A percentile compares a stretch with the other conserved stretches of the same genome.
Evolutionary conservation across 2,329 filamentous ascomycete genomes (phyloP).

Genomic region (Pyricularia sp.): DNA sequence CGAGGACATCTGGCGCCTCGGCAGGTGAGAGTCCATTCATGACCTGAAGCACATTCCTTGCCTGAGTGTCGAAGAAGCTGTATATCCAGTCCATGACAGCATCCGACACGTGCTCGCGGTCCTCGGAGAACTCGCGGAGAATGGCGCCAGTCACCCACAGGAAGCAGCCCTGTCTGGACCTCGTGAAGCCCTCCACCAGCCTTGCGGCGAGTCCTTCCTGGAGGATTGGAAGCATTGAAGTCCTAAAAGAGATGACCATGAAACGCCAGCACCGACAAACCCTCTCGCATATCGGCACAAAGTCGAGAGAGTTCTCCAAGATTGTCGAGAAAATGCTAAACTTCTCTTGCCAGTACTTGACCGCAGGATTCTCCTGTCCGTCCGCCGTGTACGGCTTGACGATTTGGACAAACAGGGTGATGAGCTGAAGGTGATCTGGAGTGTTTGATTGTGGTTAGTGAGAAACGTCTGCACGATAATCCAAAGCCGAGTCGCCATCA

Average conservation of each 20-base stretch:
- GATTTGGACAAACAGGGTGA: constrained; percentile 80
- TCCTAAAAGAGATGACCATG: constrained; percentile 94
- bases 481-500: neutral
- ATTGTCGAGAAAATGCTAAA: constrained; percentile 82
- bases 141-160: constrained; percentile 97
- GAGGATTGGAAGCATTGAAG: constrained; percentile 76
- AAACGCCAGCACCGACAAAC: constrained; percentile 93
- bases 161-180: constrained; percentile 89
- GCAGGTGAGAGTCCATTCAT: constrained; percentile 70
- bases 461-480: neutral
- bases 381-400: constrained; percentile 66
- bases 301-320: constrained; percentile 77
- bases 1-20: constrained; percentile 77
- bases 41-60: constrained; percentile 78
- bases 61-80: constrained; percentile 89
- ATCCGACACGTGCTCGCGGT: constrained; percentile 73
- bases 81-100: constrained; percentile 83
- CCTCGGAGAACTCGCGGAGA: constrained; percentile 88
- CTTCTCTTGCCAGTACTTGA: constrained; percentile 93
- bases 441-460: constrained; percentile 11
- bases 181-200: constrained; percentile 70
- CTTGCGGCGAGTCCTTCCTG: constrained; percentile 73
- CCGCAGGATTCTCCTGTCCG: constrained; percentile 73
- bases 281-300: constrained; percentile 82
- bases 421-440: constrained; percentile 76